A percentile compares a stretch with the other conserved stretches of the same genome.
Evolutionary conservation across 208 protist genomes (phyloP).

Genomic region (Trypanosoma cruzi): DNA sequence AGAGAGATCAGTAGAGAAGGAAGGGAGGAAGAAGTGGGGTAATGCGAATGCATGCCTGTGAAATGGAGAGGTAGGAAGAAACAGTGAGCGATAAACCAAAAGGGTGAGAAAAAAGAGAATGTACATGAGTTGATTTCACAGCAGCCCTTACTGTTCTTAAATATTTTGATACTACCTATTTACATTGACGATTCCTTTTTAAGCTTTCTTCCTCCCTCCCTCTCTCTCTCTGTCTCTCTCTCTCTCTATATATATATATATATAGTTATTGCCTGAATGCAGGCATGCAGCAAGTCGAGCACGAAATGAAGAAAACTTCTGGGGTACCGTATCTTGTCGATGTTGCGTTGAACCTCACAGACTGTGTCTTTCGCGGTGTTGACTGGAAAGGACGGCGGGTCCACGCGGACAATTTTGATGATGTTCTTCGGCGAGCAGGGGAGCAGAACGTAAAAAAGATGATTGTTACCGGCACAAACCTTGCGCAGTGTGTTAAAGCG

Average conservation of each 20-base stretch:
- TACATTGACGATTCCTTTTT: neutral
- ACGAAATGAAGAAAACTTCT: conserved; percentile 21
- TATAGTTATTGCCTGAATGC: conserved; percentile 10
- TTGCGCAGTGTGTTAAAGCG: conserved; percentile 79
- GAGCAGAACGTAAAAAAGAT: conserved; percentile 68
- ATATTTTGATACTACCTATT: neutral
- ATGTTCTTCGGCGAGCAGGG: conserved; percentile 63
- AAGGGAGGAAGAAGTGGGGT: neutral
- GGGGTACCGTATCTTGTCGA: conserved; percentile 71
- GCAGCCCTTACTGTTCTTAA: no score
- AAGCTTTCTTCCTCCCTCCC: no score
- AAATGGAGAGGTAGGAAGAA: neutral
- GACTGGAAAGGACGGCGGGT: conserved; percentile 78
- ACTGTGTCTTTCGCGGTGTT: conserved; percentile 87
- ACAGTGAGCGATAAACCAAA: no score
- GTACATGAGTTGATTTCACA: neutral
- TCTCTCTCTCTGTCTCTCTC: conserved; percentile 22
- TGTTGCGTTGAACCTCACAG: conserved; percentile 89
- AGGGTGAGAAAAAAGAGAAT: no score
- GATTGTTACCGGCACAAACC: conserved; percentile 84
- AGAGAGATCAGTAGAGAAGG: neutral
- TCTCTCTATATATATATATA: conserved; percentile 26
- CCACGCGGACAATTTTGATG: conserved; percentile 84
- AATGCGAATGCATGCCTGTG: neutral
- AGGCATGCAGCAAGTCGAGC: neutral